Evolutionary conservation across 352 stramenopile genomes (phyloP).

Genomic region (Lagenidium giganteum): DNA sequence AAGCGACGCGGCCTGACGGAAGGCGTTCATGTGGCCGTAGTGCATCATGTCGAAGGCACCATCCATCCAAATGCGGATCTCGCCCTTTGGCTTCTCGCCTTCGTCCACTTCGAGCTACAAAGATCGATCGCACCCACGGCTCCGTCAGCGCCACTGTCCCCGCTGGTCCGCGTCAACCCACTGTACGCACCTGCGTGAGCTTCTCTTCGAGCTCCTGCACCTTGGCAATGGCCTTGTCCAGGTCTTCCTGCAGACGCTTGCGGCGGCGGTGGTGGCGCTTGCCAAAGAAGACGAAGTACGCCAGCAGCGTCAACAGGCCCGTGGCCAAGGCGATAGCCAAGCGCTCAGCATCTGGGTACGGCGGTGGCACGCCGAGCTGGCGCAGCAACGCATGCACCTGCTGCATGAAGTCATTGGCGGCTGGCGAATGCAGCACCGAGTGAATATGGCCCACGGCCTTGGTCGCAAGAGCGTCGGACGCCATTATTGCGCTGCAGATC

Average conservation of each 20-base stretch:
- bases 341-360: constrained; percentile 82
- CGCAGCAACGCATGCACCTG: constrained; percentile 67
- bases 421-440: constrained; percentile 72
- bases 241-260: constrained; percentile 62
- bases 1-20: constrained; percentile 93
- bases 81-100: constrained; percentile 55
- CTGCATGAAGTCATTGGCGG: constrained; percentile 61
- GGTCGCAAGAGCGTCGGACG: constrained; percentile 38
- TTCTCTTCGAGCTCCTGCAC: constrained; percentile 84
- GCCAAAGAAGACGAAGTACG: constrained; percentile 87
- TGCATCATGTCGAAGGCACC: constrained; percentile 99
- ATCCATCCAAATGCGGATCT: constrained; percentile 99
- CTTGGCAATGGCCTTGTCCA: constrained; percentile 73
- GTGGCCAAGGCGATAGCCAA: constrained; percentile 79
- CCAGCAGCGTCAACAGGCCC: constrained; percentile 72
- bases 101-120: constrained; percentile 78
- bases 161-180: background rate
- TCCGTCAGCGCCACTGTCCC: background rate
- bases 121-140: background rate
- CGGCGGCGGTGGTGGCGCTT: constrained; percentile 75
- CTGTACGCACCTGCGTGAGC: constrained; percentile 43
- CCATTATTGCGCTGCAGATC: constrained; percentile 30
- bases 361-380: constrained; percentile 66
- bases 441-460: constrained; percentile 70
- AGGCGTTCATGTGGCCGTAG: constrained; percentile 99